These are phyloP conservation scores for Aspergillus conjunctus DNA, from an alignment of 495 filamentous ascomycete genomes.

Conservation along the genomic window DNA sequence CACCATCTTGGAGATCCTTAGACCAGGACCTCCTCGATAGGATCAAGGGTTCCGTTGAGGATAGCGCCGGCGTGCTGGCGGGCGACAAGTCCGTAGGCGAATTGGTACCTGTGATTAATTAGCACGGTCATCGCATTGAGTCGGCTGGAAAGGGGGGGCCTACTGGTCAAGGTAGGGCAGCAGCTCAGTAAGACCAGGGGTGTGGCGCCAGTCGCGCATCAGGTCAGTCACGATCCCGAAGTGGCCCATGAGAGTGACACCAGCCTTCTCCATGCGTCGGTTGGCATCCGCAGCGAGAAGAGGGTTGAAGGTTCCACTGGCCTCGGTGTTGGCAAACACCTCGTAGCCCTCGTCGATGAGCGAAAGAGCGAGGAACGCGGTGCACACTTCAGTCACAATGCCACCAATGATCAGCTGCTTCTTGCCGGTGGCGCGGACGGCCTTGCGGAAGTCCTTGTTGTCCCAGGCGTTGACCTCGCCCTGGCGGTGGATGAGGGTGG, in stretches of 20 bases:
- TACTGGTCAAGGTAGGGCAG: constrained; percentile 67
- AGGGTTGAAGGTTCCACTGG: constrained; percentile 61
- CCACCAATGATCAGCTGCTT: constrained; percentile 74
- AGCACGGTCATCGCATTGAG: neutral
- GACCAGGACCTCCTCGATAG: constrained; percentile 36
- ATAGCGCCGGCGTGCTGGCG: constrained; percentile 51
- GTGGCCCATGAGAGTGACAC: constrained; percentile 64
- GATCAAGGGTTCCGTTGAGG: constrained; percentile 46
- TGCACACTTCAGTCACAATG: constrained; percentile 78
- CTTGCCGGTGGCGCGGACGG: constrained; percentile 64
- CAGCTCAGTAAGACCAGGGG: constrained; percentile 63
- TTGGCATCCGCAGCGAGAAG: constrained; percentile 64
- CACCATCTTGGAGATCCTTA: constrained; percentile 4
- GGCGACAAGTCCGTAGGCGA: constrained; percentile 52
- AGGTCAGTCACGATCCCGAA: constrained; percentile 72
- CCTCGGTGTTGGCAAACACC: constrained; percentile 78
- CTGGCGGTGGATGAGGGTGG: constrained; percentile 65
- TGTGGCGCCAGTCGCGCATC: constrained; percentile 77
- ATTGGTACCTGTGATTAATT: constrained; percentile 34
- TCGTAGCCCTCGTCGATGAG: constrained; percentile 70
- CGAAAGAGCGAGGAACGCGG: constrained; percentile 71
- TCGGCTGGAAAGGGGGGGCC: constrained; percentile 19
- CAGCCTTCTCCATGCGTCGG: constrained; percentile 64
- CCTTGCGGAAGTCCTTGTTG: constrained; percentile 67
- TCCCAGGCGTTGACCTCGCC: constrained; percentile 85